Percentiles rank a stretch among this genome's conserved stretches.
phyloP scores from a whole-genome alignment of 306 rosid species.

The Vicia faba region DNA sequence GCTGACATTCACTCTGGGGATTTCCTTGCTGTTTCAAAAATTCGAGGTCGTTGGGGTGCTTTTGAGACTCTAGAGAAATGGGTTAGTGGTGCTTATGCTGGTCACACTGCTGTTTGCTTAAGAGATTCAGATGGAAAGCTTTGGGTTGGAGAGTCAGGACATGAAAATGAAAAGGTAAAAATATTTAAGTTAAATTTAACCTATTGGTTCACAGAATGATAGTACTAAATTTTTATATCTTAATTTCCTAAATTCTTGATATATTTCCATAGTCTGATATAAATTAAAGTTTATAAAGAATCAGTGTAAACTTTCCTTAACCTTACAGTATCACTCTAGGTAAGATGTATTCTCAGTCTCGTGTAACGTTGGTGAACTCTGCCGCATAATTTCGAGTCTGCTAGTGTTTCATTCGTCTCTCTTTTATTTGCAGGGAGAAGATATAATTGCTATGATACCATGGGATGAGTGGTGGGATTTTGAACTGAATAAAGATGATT shows the following conservation, averaged over 20 bases:
- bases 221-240: constrained; percentile 21
- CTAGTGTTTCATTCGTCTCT: constrained; percentile 29
- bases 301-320: background rate
- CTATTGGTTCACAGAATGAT: constrained; percentile 8
- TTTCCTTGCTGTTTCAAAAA: constrained; percentile 92
- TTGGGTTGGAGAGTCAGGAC: constrained; percentile 97
- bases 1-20: constrained; percentile 95
- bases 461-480: constrained; percentile 99
- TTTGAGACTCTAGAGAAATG: constrained; percentile 94
- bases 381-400: constrained; percentile 12
- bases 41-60: constrained; percentile 98
- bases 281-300: constrained; percentile 17
- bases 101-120: constrained; percentile 92
- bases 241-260: constrained; percentile 6
- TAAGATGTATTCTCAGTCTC: background rate
- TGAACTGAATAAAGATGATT: constrained; percentile 74
- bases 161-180: constrained; percentile 79
- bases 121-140: constrained; percentile 85
- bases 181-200: constrained; percentile 25
- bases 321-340: constrained; percentile 24
- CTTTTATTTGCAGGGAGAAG: constrained; percentile 76
- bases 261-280: constrained; percentile 9
- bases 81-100: constrained; percentile 96
- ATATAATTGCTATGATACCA: constrained; percentile 72
- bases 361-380: constrained; percentile 4